Conservation (phyloP, 2,329 filamentous ascomycete genomes). For the Dactylellina drechsleri region DNA sequence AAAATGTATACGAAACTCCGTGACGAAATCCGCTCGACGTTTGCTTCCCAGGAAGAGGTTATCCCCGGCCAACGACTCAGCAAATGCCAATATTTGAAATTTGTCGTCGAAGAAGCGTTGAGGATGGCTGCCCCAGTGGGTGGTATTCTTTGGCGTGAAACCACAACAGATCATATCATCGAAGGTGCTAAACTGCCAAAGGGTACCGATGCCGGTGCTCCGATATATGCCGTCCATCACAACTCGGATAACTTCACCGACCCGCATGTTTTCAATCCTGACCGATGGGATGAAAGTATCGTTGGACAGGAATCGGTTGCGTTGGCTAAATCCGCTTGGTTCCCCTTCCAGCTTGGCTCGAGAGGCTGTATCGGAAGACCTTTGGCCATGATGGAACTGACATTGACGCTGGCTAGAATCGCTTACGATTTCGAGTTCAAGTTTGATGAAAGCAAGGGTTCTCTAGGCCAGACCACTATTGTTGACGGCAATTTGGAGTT, state of each 20-base stretch:
- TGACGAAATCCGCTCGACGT: slow-evolving; percentile 67
- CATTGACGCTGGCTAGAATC: slow-evolving; percentile 70
- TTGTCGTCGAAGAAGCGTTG: slow-evolving; percentile 74
- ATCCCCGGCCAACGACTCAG: slow-evolving; percentile 66
- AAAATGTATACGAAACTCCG: slow-evolving; percentile 65
- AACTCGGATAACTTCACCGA: slow-evolving; percentile 71
- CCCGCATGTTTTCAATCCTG: slow-evolving; percentile 70
- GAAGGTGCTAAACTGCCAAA: slow-evolving; percentile 68
- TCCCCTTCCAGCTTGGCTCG: slow-evolving; percentile 76
- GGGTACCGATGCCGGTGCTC: slow-evolving; percentile 72
- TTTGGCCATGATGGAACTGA: slow-evolving; percentile 75
- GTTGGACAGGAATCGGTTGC: slow-evolving; percentile 62
- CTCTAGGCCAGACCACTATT: slow-evolving; percentile 38
- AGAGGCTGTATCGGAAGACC: slow-evolving; percentile 78
- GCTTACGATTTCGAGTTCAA: slow-evolving; percentile 64
- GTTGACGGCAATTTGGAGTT: slow-evolving; percentile 25
- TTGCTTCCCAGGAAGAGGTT: slow-evolving; percentile 68
- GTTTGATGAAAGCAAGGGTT: slow-evolving; percentile 57
- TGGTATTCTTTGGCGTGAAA: slow-evolving; percentile 70
- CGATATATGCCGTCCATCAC: slow-evolving; percentile 76
- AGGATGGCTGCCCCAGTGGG: slow-evolving; percentile 71
- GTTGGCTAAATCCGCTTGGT: slow-evolving; percentile 74
- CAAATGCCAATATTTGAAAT: slow-evolving; percentile 70
- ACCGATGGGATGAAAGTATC: slow-evolving; percentile 67
- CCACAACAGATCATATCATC: slow-evolving; percentile 63